Evolutionary conservation across 768 basidiomycete genomes (phyloP).

Genomic region (Rhodotorula graminis): DNA sequence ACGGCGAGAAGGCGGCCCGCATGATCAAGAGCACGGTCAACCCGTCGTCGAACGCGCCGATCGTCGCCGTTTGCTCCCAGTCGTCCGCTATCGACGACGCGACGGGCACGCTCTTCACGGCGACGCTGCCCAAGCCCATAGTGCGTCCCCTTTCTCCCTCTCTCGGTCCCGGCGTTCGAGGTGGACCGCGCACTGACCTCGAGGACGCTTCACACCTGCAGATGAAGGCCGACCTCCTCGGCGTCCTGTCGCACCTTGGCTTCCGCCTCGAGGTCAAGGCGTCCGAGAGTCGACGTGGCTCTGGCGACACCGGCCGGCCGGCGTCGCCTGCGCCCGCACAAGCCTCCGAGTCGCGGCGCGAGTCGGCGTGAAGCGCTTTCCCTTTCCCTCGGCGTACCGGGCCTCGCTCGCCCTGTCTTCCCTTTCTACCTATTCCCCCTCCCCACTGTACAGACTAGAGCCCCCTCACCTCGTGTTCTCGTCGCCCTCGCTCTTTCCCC

Average conservation of each 20-base stretch:
- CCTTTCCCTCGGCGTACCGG: neutral
- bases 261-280: constrained; percentile 39
- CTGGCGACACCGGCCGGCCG: neutral
- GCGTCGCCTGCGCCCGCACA: neutral
- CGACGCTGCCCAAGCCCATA: constrained; percentile 32
- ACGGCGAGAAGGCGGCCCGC: constrained; percentile 91
- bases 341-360: neutral
- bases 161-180: no score
- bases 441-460: neutral
- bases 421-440: neutral
- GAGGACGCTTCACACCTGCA: neutral
- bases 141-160: neutral
- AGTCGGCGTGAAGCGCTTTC: neutral
- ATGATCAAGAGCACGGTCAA: constrained; percentile 97
- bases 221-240: constrained; percentile 40
- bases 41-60: constrained; percentile 88
- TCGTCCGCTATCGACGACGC: constrained; percentile 36
- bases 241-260: constrained; percentile 36
- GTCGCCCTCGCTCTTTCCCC: neutral
- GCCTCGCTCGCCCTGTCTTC: neutral
- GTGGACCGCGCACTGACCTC: neutral
- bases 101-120: constrained; percentile 41
- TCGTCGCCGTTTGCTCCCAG: constrained; percentile 66
- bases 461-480: neutral
- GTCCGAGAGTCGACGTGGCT: constrained; percentile 1